Conservation (phyloP, 2,329 filamentous ascomycete genomes). For the Ilyonectria robusta region DNA sequence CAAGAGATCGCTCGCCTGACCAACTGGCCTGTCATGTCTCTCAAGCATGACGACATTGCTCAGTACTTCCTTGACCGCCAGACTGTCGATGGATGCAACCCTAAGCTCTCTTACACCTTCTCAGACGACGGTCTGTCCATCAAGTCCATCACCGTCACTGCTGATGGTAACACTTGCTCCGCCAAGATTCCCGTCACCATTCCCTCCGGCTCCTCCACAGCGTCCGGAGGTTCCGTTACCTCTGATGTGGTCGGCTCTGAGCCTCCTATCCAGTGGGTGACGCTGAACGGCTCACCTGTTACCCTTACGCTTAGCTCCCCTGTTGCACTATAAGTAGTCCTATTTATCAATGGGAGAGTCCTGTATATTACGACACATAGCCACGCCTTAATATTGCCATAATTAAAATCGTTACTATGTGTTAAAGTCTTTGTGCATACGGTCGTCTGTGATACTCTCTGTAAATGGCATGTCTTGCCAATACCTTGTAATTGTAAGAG, state of each 20-base stretch:
- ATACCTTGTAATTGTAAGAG: too few species aligned
- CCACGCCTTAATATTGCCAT: too few species aligned
- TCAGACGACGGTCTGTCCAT: slow-evolving; percentile 25
- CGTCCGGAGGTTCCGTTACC: slow-evolving; percentile 16
- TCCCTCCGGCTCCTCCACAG: slow-evolving; percentile 17
- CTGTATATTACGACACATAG: neutral
- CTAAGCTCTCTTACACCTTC: slow-evolving; percentile 31
- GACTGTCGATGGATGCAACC: slow-evolving; percentile 32
- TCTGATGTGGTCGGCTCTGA: slow-evolving; percentile 30
- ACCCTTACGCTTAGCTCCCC: neutral
- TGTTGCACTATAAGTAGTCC: neutral
- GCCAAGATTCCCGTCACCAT: slow-evolving; percentile 33
- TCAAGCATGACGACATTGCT: slow-evolving; percentile 38
- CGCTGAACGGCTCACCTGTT: slow-evolving; percentile 5
- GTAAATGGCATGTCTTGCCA: too few species aligned
- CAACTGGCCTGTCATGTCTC: slow-evolving; percentile 31
- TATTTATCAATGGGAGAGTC: neutral
- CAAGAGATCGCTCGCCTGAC: slow-evolving; percentile 37
- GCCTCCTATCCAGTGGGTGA: slow-evolving; percentile 37
- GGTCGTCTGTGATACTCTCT: too few species aligned
- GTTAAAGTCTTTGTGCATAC: too few species aligned
- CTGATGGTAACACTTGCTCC: slow-evolving; percentile 29
- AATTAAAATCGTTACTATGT: too few species aligned
- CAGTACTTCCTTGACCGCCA: slow-evolving; percentile 34
- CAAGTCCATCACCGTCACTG: slow-evolving; percentile 23